These are phyloP conservation scores for Raddia guianensis DNA, from an alignment of 176 grass and related monocot genomes.

Conservation along the genomic window DNA sequence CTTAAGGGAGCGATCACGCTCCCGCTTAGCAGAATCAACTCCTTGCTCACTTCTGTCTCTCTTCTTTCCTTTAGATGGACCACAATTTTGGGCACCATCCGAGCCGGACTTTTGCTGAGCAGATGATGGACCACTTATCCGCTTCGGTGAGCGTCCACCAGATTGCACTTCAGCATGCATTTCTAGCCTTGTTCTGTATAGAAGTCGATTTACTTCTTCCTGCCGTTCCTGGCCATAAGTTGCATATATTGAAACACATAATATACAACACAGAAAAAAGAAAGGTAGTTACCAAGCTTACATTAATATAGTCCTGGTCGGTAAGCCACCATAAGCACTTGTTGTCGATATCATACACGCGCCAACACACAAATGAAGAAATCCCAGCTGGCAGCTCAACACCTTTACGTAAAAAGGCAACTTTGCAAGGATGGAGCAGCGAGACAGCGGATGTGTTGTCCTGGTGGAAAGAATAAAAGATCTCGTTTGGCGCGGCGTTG, in stretches of 20 bases:
- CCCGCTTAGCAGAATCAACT: constrained; percentile 48
- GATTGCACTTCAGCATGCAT: constrained; percentile 78
- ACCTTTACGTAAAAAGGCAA: constrained; percentile 79
- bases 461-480: constrained; percentile 87
- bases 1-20: constrained; percentile 49
- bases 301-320: constrained; percentile 82
- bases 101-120: constrained; percentile 49
- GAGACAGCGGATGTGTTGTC: constrained; percentile 69
- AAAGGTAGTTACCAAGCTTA: constrained; percentile 42
- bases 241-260: constrained; percentile 13
- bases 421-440: constrained; percentile 83
- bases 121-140: constrained; percentile 54
- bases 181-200: constrained; percentile 66
- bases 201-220: constrained; percentile 83
- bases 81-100: constrained; percentile 52
- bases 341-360: constrained; percentile 81
- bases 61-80: constrained; percentile 67
- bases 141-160: constrained; percentile 68
- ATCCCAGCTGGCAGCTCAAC: constrained; percentile 64
- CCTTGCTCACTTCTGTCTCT: constrained; percentile 54
- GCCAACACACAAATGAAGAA: constrained; percentile 83
- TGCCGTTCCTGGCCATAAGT: constrained; percentile 64
- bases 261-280: neutral
- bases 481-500: constrained; percentile 70
- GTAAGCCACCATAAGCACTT: constrained; percentile 90